Percentiles rank a stretch among this genome's conserved stretches.
Conservation (phyloP, 352 stramenopile genomes). For the Vaucheria bursata region DNA sequence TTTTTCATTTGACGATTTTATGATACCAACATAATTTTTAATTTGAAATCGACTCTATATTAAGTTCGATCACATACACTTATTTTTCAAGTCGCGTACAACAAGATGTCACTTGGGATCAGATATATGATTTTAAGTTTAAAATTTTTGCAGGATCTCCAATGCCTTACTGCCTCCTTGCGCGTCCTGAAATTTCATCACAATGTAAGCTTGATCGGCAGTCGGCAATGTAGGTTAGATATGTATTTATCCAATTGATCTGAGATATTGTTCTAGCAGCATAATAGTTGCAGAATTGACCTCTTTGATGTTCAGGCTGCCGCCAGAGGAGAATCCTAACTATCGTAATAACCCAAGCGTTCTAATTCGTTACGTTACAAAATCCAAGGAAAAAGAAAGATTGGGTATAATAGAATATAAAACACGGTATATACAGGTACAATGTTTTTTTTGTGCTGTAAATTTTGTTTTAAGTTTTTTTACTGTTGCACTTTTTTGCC, state of each 20-base stretch:
- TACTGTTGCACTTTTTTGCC: no score
- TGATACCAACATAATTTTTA: no score
- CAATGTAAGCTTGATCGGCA: neutral
- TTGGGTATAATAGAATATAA: no score
- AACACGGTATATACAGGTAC: no score
- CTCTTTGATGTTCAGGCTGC: neutral
- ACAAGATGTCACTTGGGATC: neutral
- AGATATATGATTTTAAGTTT: neutral
- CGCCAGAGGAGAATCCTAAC: neutral
- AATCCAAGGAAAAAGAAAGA: neutral
- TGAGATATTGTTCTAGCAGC: no score
- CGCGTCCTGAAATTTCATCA: neutral
- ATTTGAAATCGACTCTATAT: no score
- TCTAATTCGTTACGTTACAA: neutral
- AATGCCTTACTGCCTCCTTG: neutral
- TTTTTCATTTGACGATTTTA: neutral
- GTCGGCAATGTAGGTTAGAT: neutral
- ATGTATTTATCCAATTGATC: no score
- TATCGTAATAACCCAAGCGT: slow-evolving; percentile 3
- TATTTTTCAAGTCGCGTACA: no score
- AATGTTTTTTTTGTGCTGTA: no score
- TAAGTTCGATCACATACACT: no score
- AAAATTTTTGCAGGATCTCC: neutral
- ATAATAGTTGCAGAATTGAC: no score
- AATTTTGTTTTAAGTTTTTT: no score